Conservation (phyloP, 1,284 basidiomycete species). For the Malassezia equina region DNA sequence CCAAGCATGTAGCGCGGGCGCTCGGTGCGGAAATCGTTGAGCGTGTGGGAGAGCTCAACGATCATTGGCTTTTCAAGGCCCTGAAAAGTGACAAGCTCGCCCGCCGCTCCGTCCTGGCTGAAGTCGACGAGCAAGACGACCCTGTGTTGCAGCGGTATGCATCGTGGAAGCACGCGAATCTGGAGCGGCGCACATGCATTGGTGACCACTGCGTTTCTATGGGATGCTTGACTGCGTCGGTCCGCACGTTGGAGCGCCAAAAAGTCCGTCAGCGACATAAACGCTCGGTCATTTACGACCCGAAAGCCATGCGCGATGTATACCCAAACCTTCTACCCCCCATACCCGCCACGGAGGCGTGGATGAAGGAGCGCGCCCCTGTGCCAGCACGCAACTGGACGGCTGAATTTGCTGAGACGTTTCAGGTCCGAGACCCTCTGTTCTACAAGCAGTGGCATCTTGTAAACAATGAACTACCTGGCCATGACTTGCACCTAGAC, state of each 20-base stretch:
- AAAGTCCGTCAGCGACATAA: conserved; percentile 37
- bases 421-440: conserved; percentile 74
- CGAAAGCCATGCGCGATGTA: conserved; percentile 32
- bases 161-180: conserved; percentile 16
- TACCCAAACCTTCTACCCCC: conserved; percentile 31
- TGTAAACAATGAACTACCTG: conserved; percentile 34
- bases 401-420: conserved; percentile 31
- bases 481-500: conserved; percentile 72
- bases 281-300: conserved; percentile 42
- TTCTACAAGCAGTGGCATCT: conserved; percentile 83
- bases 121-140: conserved; percentile 43
- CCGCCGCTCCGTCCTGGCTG: conserved; percentile 15
- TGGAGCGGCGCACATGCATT: conserved; percentile 20
- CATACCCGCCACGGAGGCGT: conserved; percentile 19
- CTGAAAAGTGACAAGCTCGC: conserved; percentile 19
- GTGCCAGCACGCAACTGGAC: conserved; percentile 27
- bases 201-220: conserved; percentile 3
- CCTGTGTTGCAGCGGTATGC: conserved; percentile 52
- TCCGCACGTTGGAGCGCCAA: conserved; percentile 42
- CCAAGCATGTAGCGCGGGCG: conserved; percentile 51
- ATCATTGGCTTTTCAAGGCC: conserved; percentile 75
- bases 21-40: conserved; percentile 79
- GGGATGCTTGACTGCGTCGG: conserved; percentile 20
- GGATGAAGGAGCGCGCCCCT: conserved; percentile 17
- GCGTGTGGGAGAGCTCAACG: conserved; percentile 67